Evolutionary conservation across 2,329 filamentous ascomycete genomes (phyloP).

Genomic region (Graphilbum sp.): DNA sequence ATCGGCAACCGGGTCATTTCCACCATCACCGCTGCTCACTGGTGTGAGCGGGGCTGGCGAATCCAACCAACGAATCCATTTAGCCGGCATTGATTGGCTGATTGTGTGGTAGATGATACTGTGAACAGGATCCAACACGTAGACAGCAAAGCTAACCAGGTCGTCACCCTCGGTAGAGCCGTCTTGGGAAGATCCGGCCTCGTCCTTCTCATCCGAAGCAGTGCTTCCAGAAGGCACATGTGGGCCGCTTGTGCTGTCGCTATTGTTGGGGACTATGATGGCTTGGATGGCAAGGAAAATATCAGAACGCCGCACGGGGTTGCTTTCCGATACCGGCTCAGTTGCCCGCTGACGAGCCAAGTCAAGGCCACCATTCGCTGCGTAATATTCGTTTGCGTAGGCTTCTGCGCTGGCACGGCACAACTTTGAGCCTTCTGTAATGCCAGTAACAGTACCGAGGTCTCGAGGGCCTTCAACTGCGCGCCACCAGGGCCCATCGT

Average conservation of each 20-base stretch:
- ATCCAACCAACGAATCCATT: constrained; percentile 88
- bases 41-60: constrained; percentile 44
- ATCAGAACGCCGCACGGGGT: constrained; percentile 82
- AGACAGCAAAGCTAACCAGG: constrained; percentile 57
- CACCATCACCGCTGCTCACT: constrained; percentile 21
- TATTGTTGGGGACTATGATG: constrained; percentile 24
- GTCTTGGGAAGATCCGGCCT: constrained; percentile 39
- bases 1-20: constrained; percentile 8
- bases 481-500: constrained; percentile 94
- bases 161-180: constrained; percentile 63
- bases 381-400: constrained; percentile 75
- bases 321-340: constrained; percentile 63
- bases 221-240: constrained; percentile 48
- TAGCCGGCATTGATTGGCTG: constrained; percentile 66
- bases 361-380: constrained; percentile 56
- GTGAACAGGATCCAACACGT: constrained; percentile 77
- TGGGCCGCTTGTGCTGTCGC: neutral
- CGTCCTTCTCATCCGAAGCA: constrained; percentile 17
- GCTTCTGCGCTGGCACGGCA: constrained; percentile 77
- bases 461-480: constrained; percentile 53
- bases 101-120: constrained; percentile 72
- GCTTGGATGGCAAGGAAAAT: constrained; percentile 95
- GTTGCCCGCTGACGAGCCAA: constrained; percentile 65
- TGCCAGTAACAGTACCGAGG: constrained; percentile 62
- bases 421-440: constrained; percentile 79